phyloP scores from a whole-genome alignment of 305 asterid genomes.

The Plantago coronopus region DNA sequence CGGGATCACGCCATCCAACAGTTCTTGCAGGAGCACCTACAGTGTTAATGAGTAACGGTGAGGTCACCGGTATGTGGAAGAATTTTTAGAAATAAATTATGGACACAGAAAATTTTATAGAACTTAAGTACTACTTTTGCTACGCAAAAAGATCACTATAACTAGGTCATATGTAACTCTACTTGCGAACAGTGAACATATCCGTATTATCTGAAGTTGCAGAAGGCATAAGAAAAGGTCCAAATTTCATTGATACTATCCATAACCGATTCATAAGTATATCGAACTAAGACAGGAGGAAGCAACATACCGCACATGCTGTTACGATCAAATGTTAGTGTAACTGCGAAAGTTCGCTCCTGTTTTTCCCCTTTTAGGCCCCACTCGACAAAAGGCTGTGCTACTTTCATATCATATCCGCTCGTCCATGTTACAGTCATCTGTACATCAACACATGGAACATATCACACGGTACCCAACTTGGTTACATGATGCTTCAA shows the following conservation, averaged over 20 bases:
- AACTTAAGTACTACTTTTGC: neutral
- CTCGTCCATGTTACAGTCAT: conserved; percentile 98
- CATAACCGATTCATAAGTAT: neutral
- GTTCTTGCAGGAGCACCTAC: conserved; percentile 20
- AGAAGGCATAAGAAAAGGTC: neutral
- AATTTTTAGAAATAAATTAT: too few relatives aligned
- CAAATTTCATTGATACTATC: neutral
- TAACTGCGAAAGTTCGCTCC: conserved; percentile 65
- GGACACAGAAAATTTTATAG: too few relatives aligned
- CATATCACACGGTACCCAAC: conserved; percentile 14
- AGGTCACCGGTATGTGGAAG: neutral
- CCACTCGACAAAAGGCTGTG: conserved; percentile 85
- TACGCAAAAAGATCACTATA: neutral
- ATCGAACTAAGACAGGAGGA: conserved; percentile 14
- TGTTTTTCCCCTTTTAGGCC: conserved; percentile 56
- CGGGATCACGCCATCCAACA: conserved; percentile 21
- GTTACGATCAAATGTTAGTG: conserved; percentile 67
- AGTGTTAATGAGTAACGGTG: neutral
- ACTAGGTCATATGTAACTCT: too few relatives aligned
- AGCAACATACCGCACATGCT: conserved; percentile 82
- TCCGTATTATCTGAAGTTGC: neutral
- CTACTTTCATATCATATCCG: conserved; percentile 55
- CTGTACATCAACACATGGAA: conserved; percentile 32
- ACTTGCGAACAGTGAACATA: too few relatives aligned
- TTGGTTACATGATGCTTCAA: conserved; percentile 5